phyloP scores from a whole-genome alignment of 2,329 filamentous ascomycete genomes.

The Clonostachys rosea region DNA sequence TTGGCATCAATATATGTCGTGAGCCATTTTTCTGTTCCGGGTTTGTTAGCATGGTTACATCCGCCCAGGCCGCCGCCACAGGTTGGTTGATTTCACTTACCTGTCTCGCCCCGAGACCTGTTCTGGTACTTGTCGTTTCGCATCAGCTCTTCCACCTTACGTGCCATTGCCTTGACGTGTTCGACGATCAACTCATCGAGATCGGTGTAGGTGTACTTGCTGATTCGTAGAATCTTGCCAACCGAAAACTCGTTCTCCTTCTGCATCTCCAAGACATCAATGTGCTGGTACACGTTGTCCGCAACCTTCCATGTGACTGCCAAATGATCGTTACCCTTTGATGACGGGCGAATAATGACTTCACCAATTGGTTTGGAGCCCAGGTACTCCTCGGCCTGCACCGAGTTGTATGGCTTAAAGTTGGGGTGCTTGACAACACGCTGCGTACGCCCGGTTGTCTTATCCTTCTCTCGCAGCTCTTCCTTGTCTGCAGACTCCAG shows the following conservation, averaged over 20 bases:
- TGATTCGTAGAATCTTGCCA: slow-evolving; percentile 79
- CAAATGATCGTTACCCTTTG: slow-evolving; percentile 91
- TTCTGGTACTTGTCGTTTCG: slow-evolving; percentile 90
- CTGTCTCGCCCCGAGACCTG: slow-evolving; percentile 73
- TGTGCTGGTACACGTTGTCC: slow-evolving; percentile 93
- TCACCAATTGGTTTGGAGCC: slow-evolving; percentile 83
- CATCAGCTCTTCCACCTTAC: slow-evolving; percentile 96
- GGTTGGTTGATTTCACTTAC: slow-evolving; percentile 48
- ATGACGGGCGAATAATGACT: slow-evolving; percentile 91
- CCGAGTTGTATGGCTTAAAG: slow-evolving; percentile 88
- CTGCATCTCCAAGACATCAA: slow-evolving; percentile 93
- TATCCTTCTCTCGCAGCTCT: slow-evolving; percentile 79
- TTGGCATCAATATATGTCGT: slow-evolving; percentile 95
- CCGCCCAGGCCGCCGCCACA: background rate
- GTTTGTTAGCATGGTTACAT: slow-evolving; percentile 9
- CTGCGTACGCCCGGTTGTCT: slow-evolving; percentile 78
- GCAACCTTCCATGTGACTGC: slow-evolving; percentile 98
- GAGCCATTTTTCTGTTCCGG: slow-evolving; percentile 77
- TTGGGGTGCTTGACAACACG: slow-evolving; percentile 97
- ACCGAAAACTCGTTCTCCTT: slow-evolving; percentile 97
- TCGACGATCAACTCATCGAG: slow-evolving; percentile 95
- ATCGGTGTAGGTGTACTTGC: slow-evolving; percentile 91
- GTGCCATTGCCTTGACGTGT: slow-evolving; percentile 95
- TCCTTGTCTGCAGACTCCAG: slow-evolving; percentile 81
- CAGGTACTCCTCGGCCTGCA: slow-evolving; percentile 89